Conservation (phyloP, 2,329 filamentous ascomycete genomes). For the Cercospora sesami region DNA sequence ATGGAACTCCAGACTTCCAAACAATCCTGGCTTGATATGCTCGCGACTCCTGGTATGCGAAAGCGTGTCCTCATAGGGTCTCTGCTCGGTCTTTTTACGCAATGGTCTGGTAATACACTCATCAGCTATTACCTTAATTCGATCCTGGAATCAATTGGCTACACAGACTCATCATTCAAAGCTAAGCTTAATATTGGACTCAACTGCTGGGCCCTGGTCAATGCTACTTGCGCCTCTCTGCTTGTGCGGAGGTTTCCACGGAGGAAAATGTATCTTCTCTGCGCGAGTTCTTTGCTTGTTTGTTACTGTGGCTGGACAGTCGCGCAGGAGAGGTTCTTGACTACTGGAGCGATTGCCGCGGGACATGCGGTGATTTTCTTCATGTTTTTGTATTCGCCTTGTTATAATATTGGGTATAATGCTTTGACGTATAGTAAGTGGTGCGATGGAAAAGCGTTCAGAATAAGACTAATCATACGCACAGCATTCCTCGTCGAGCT, state of each 20-base stretch:
- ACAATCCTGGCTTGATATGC: constrained; percentile 38
- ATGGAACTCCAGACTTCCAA: constrained; percentile 54
- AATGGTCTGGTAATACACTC: constrained; percentile 45
- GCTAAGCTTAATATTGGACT: constrained; percentile 44
- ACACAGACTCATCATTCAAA: constrained; percentile 39
- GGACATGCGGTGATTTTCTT: constrained; percentile 47
- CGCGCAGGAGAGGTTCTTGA: constrained; percentile 10
- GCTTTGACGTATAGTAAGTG: constrained; percentile 58
- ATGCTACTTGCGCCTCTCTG: constrained; percentile 42
- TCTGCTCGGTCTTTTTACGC: constrained; percentile 41
- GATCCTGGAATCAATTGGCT: constrained; percentile 42
- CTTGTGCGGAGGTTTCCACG: constrained; percentile 46
- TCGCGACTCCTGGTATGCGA: constrained; percentile 32
- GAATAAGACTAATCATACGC: neutral
- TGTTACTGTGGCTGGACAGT: constrained; percentile 46
- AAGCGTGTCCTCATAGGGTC: constrained; percentile 42
- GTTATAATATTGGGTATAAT: constrained; percentile 66
- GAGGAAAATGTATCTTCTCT: constrained; percentile 46
- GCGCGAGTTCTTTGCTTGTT: constrained; percentile 46
- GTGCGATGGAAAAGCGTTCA: neutral
- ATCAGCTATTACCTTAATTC: constrained; percentile 36
- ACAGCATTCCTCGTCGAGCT: constrained; percentile 57
- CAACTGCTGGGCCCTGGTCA: constrained; percentile 43
- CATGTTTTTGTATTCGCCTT: constrained; percentile 54
- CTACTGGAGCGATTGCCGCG: constrained; percentile 37